A percentile compares a stretch with the other conserved stretches of the same genome.
phyloP scores from a whole-genome alignment of 176 grass and related monocot species.

The Carex parvula region DNA sequence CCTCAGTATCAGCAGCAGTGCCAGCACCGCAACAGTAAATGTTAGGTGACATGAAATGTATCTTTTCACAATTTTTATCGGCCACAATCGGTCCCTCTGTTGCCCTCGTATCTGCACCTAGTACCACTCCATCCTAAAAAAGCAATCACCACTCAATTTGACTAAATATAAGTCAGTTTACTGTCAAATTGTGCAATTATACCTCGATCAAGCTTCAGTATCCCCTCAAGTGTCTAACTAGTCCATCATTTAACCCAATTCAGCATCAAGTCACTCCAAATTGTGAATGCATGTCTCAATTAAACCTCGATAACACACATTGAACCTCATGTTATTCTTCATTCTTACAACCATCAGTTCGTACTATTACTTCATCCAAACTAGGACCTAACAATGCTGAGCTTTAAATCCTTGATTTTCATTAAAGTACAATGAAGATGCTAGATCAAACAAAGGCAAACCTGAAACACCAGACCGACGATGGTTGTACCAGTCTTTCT shows the following conservation, averaged over 20 bases:
- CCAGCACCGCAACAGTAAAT: slow-evolving; percentile 93
- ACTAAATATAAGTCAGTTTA: neutral
- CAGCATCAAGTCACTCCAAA: neutral
- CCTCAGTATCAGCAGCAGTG: slow-evolving; percentile 83
- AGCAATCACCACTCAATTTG: neutral
- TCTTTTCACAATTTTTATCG: slow-evolving; percentile 94
- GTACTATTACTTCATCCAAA: neutral
- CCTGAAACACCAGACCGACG: slow-evolving; percentile 78
- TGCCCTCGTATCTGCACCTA: slow-evolving; percentile 88
- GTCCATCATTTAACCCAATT: neutral
- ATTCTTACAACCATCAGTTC: neutral
- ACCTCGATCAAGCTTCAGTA: neutral
- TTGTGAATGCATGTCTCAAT: neutral
- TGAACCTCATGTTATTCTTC: neutral
- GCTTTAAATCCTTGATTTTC: neutral
- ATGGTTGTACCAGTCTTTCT: slow-evolving; percentile 93
- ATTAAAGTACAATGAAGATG: neutral
- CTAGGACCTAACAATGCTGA: neutral
- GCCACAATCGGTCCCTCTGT: slow-evolving; percentile 96
- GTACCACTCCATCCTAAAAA: slow-evolving; percentile 85
- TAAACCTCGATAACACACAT: neutral
- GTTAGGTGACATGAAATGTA: slow-evolving; percentile 90
- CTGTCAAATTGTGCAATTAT: too few species aligned
- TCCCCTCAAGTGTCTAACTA: neutral
- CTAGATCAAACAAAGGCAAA: slow-evolving; percentile 1